Percentiles rank a stretch among this genome's conserved stretches.
Evolutionary conservation across 495 filamentous ascomycete species (phyloP).

Genomic region (Penicillium maclennaniae): DNA sequence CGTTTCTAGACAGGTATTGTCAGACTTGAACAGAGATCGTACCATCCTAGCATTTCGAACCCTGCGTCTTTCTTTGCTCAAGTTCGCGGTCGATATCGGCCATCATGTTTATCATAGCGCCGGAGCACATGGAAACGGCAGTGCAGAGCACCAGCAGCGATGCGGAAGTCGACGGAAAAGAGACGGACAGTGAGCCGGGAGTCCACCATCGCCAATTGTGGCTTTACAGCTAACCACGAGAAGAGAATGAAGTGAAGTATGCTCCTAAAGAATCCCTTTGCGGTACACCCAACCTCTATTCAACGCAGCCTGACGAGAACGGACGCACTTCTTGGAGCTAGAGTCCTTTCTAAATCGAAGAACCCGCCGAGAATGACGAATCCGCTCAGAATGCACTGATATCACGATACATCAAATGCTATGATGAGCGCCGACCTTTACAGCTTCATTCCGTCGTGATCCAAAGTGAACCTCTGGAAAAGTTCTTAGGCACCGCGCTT

Average conservation of each 20-base stretch:
- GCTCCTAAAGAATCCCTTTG: slow-evolving; percentile 23
- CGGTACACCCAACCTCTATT: slow-evolving; percentile 30
- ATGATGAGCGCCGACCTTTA: slow-evolving; percentile 58
- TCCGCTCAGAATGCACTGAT: slow-evolving; percentile 52
- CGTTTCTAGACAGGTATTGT: neutral
- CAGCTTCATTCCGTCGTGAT: slow-evolving; percentile 60
- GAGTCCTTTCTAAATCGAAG: slow-evolving; percentile 38
- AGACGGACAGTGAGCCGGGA: neutral
- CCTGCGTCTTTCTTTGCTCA: neutral
- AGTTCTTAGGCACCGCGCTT: slow-evolving; percentile 51
- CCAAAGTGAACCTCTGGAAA: slow-evolving; percentile 61
- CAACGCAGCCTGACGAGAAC: slow-evolving; percentile 24
- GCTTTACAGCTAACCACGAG: neutral
- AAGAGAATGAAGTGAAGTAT: slow-evolving; percentile 6
- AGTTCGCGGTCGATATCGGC: neutral
- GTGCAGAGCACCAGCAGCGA: neutral
- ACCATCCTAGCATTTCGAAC: neutral
- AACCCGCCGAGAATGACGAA: slow-evolving; percentile 48
- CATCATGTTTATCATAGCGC: neutral
- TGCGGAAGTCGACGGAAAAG: neutral
- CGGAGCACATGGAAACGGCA: neutral
- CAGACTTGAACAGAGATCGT: no score
- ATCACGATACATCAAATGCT: slow-evolving; percentile 52
- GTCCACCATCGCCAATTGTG: neutral
- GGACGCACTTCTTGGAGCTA: slow-evolving; percentile 31